These are phyloP conservation scores for Cinnamomum chago DNA, from an alignment of 164 flowering plant species.

Conservation along the genomic window DNA sequence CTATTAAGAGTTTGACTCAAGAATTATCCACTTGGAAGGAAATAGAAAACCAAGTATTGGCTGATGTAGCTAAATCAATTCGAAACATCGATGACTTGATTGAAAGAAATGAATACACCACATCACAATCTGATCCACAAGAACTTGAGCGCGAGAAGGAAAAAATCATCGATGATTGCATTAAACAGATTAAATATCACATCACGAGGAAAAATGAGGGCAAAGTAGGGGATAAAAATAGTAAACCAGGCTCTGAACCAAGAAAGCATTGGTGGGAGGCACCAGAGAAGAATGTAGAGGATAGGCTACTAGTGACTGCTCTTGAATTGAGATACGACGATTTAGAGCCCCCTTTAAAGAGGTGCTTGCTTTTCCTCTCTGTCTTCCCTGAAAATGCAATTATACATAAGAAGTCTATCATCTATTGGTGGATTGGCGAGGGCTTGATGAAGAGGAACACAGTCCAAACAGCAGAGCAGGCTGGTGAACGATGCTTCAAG, in stretches of 20 bases:
- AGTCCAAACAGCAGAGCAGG: slow-evolving; percentile 12
- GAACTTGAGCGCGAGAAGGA: not conserved
- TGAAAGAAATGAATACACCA: not conserved
- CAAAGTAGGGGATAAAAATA: not conserved
- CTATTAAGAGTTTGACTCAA: not conserved
- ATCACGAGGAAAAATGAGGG: not conserved
- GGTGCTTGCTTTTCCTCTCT: slow-evolving; percentile 33
- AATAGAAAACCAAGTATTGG: not conserved
- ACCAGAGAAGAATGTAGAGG: not conserved
- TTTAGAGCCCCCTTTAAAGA: slow-evolving; percentile 6
- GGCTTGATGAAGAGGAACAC: slow-evolving; percentile 4
- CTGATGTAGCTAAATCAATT: not conserved
- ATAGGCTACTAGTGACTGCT: not conserved
- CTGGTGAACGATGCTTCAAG: slow-evolving; percentile 10
- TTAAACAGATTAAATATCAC: no score
- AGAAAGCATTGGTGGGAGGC: not conserved
- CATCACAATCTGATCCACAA: not conserved
- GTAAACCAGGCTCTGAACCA: not conserved
- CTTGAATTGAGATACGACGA: not conserved
- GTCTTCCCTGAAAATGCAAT: slow-evolving; percentile 30
- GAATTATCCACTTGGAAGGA: not conserved
- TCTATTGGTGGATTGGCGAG: slow-evolving; percentile 48
- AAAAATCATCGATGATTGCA: not conserved
- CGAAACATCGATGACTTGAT: not conserved
- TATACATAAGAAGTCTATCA: slow-evolving; percentile 29